Evolutionary conservation across 202 grass and related monocot genomes (phyloP).

Genomic region (Panicum virgatum): DNA sequence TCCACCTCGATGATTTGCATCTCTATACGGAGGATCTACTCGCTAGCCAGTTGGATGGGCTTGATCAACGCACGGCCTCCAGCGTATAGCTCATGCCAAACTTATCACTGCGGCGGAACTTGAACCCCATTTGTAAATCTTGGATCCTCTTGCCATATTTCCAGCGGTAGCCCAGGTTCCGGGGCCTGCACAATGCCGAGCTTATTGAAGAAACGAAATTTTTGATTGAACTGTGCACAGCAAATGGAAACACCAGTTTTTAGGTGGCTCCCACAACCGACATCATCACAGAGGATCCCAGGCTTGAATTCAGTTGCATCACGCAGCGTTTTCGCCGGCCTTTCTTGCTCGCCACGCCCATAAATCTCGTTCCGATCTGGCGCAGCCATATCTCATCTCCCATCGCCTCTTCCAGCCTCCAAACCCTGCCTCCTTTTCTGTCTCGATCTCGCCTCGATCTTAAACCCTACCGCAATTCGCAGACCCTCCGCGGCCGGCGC

Average conservation of each 20-base stretch:
- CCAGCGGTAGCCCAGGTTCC: no score
- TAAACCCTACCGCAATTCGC: background rate
- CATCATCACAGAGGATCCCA: background rate
- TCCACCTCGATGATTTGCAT: no score
- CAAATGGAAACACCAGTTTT: background rate
- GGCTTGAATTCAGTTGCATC: background rate
- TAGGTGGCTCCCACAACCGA: background rate
- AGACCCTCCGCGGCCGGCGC: background rate
- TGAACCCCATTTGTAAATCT: no score
- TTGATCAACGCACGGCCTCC: no score
- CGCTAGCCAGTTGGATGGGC: no score
- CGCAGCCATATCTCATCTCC: background rate
- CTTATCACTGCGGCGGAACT: no score
- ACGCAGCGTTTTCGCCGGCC: background rate
- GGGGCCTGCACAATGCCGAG: no score
- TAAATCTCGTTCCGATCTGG: background rate
- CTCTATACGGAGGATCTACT: no score
- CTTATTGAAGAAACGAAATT: background rate
- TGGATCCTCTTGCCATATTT: no score
- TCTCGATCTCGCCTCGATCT: background rate
- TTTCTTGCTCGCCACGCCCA: background rate
- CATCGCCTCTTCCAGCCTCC: background rate
- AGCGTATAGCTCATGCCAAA: no score
- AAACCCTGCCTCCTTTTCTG: no score
- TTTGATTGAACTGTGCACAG: background rate